Evolutionary conservation across 768 basidiomycete species (phyloP).

Genomic region (Amanita jacksonii): DNA sequence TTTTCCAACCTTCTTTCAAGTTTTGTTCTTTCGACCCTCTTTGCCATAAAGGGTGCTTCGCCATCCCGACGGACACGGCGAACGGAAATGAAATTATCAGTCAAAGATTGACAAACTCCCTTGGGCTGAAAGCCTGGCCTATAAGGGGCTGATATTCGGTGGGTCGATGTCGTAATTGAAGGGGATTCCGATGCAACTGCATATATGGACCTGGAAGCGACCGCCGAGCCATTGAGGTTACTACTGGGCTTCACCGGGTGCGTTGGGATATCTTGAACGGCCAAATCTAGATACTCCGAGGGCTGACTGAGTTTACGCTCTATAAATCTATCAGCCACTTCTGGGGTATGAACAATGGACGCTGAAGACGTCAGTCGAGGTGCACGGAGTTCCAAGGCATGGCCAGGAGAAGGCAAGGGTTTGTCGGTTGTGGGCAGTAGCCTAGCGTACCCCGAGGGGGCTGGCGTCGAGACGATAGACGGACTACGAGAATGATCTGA

Average conservation of each 20-base stretch:
- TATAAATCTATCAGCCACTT: not conserved
- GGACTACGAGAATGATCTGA: slow-evolving; percentile 11
- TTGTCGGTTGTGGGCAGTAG: not conserved
- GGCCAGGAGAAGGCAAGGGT: not conserved
- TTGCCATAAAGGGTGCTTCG: slow-evolving; percentile 25
- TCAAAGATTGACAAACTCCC: slow-evolving; percentile 70
- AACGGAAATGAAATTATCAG: slow-evolving; percentile 66
- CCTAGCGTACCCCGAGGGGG: not conserved
- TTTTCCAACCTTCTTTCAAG: slow-evolving; percentile 85
- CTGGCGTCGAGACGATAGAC: slow-evolving; percentile 6
- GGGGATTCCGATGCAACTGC: not conserved
- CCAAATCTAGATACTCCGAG: not conserved
- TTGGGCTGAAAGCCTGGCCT: slow-evolving; percentile 90
- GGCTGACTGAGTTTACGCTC: not conserved
- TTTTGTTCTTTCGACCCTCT: slow-evolving; percentile 73
- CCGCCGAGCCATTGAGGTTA: not conserved
- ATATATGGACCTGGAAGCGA: not conserved
- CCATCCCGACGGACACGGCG: slow-evolving; percentile 31
- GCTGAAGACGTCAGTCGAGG: not conserved
- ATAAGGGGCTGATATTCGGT: slow-evolving; percentile 49
- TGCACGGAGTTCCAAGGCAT: not conserved
- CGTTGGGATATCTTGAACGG: not conserved
- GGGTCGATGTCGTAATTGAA: not conserved
- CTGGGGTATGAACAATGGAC: not conserved
- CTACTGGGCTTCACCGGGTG: not conserved